Evolutionary conservation across 306 rosid species (phyloP).

Genomic region (Calophaca sinica): DNA sequence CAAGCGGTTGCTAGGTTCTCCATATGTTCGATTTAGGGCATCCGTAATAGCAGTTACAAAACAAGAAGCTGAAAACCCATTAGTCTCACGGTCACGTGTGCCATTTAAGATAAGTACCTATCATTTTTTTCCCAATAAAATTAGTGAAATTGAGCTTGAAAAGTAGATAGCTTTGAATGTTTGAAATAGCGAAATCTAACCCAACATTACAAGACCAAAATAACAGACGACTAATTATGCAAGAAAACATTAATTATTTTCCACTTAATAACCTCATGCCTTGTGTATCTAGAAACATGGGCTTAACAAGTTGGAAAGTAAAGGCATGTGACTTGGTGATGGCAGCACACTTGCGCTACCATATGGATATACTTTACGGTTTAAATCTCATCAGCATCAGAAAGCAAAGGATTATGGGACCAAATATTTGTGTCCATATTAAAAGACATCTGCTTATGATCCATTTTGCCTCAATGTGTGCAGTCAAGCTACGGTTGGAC

Average conservation of each 20-base stretch:
- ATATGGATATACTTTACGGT: slow-evolving; percentile 19
- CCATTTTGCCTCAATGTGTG: slow-evolving; percentile 36
- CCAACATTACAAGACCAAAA: slow-evolving; percentile 31
- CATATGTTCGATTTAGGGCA: slow-evolving; percentile 87
- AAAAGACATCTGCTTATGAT: slow-evolving; percentile 32
- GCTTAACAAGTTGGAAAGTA: slow-evolving; percentile 20
- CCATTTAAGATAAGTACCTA: slow-evolving; percentile 89
- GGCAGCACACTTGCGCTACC: slow-evolving; percentile 13
- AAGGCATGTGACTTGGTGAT: slow-evolving; percentile 16
- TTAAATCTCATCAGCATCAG: slow-evolving; percentile 28
- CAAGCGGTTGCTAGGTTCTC: slow-evolving; percentile 65
- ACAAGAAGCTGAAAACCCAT: slow-evolving; percentile 81
- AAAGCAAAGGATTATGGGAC: neutral
- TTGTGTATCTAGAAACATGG: slow-evolving; percentile 33
- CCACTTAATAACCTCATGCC: slow-evolving; percentile 23
- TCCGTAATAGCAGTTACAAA: slow-evolving; percentile 86
- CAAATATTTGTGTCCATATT: slow-evolving; percentile 25
- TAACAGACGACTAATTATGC: neutral
- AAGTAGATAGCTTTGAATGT: slow-evolving; percentile 26
- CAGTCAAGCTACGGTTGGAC: slow-evolving; percentile 19
- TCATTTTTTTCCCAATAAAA: slow-evolving; percentile 4
- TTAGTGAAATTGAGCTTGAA: slow-evolving; percentile 22
- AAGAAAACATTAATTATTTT: slow-evolving; percentile 32
- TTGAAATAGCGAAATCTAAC: slow-evolving; percentile 24
- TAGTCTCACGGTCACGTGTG: slow-evolving; percentile 80